Conservation (phyloP, 1,139 yeast genomes). For the Blastobotrys illinoisensis region DNA sequence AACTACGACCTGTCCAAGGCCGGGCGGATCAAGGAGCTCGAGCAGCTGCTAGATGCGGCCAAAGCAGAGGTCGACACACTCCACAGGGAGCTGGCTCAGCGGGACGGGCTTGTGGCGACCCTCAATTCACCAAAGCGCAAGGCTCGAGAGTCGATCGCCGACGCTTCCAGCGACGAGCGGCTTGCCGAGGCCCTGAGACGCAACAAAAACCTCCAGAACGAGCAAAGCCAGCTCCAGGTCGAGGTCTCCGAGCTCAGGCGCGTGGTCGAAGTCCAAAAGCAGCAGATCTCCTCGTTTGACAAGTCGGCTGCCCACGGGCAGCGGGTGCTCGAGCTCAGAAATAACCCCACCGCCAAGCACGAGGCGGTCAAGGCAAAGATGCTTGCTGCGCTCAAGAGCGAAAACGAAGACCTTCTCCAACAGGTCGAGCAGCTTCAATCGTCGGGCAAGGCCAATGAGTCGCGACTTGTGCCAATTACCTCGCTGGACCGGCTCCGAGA, state of each 20-base stretch:
- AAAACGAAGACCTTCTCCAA: slow-evolving; percentile 52
- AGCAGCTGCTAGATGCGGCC: slow-evolving; percentile 51
- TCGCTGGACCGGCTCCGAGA: slow-evolving; percentile 59
- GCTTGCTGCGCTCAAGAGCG: slow-evolving; percentile 49
- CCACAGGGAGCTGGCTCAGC: slow-evolving; percentile 35
- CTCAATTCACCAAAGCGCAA: slow-evolving; percentile 22
- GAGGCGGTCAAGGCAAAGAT: slow-evolving; percentile 56
- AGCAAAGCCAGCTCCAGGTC: slow-evolving; percentile 21
- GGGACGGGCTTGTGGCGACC: slow-evolving; percentile 28
- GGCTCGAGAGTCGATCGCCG: slow-evolving; percentile 12
- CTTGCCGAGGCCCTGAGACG: slow-evolving; percentile 32
- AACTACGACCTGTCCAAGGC: slow-evolving; percentile 14
- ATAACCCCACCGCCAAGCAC: slow-evolving; percentile 62
- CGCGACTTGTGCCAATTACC: slow-evolving; percentile 47
- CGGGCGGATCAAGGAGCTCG: slow-evolving; percentile 41
- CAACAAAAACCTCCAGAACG: slow-evolving; percentile 28
- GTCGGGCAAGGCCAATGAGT: slow-evolving; percentile 11
- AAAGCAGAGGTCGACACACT: slow-evolving; percentile 48
- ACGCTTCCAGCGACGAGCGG: slow-evolving; percentile 34
- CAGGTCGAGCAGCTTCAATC: slow-evolving; percentile 18
- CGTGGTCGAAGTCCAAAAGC: slow-evolving; percentile 28
- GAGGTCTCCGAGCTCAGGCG: slow-evolving; percentile 21
- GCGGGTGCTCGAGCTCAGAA: slow-evolving; percentile 57
- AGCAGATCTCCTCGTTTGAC: slow-evolving; percentile 40
- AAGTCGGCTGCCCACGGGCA: slow-evolving; percentile 33